A percentile compares a stretch with the other conserved stretches of the same genome.
These are phyloP conservation scores for Trichoderma reesei DNA, from an alignment of 495 filamentous ascomycete genomes.

Conservation along the genomic window DNA sequence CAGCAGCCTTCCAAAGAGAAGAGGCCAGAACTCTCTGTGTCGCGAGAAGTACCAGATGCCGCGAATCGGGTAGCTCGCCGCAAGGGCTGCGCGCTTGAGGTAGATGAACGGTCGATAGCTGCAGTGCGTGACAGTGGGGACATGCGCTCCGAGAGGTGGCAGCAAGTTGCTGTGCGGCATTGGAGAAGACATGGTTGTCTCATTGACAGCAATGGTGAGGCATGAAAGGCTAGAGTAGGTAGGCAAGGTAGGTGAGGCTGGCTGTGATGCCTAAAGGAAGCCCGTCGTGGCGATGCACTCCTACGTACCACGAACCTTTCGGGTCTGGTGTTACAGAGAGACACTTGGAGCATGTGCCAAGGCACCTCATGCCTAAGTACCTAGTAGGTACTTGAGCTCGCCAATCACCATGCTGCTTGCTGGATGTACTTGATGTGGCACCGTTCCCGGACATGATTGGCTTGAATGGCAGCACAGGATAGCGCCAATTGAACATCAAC, in stretches of 20 bases:
- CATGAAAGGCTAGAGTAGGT: not conserved
- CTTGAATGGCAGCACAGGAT: no score
- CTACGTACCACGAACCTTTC: no score
- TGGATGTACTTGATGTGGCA: no score
- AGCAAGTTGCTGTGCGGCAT: not conserved
- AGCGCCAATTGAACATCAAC: no score
- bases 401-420: no score
- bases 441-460: no score
- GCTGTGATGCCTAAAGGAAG: not conserved
- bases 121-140: not conserved
- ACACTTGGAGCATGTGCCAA: no score
- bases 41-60: slow-evolving; percentile 71
- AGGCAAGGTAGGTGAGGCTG: not conserved
- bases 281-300: no score
- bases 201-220: not conserved
- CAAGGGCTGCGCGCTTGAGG: slow-evolving; percentile 20
- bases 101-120: slow-evolving; percentile 14
- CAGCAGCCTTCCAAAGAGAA: slow-evolving; percentile 58
- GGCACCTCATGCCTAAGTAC: no score
- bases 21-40: slow-evolving; percentile 53
- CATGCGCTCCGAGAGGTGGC: not conserved
- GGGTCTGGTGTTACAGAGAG: no score
- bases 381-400: no score
- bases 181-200: not conserved
- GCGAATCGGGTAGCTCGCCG: slow-evolving; percentile 33